These are phyloP conservation scores for Suillus subalutaceus DNA, from an alignment of 768 basidiomycete species.

Conservation along the genomic window DNA sequence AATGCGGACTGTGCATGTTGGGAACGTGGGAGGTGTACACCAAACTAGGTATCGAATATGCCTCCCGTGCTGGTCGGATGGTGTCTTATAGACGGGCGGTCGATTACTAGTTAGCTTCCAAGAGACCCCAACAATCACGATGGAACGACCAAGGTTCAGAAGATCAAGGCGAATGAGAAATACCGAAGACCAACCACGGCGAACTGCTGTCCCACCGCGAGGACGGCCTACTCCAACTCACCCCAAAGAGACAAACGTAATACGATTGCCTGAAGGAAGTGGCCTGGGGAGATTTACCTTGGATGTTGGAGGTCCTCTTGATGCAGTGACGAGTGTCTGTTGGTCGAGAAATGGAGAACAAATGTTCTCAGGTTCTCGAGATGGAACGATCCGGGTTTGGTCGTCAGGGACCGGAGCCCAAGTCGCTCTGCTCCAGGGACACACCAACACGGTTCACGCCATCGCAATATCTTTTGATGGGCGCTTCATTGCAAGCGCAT, in stretches of 20 bases:
- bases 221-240: constrained; percentile 5
- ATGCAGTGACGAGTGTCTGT: constrained; percentile 9
- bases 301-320: constrained; percentile 48
- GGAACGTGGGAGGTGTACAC: constrained; percentile 6
- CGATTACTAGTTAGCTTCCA: neutral
- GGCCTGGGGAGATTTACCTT: constrained; percentile 92
- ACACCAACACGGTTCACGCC: constrained; percentile 27
- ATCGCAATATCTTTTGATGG: constrained; percentile 35
- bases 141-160: constrained; percentile 6
- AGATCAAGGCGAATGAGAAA: constrained; percentile 7
- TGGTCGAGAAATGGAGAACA: constrained; percentile 16
- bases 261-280: constrained; percentile 89
- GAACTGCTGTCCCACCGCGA: constrained; percentile 1
- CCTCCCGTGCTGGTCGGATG: neutral
- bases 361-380: constrained; percentile 36
- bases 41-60: constrained; percentile 3
- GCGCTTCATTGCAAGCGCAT: constrained; percentile 32
- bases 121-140: constrained; percentile 7
- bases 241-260: constrained; percentile 9
- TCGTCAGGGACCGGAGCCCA: constrained; percentile 25
- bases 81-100: constrained; percentile 5
- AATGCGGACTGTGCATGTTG: constrained; percentile 1
- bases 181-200: constrained; percentile 4
- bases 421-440: constrained; percentile 22
- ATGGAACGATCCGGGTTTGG: constrained; percentile 34